Conservation (phyloP, 768 basidiomycete genomes). For the Suillus plorans region DNA sequence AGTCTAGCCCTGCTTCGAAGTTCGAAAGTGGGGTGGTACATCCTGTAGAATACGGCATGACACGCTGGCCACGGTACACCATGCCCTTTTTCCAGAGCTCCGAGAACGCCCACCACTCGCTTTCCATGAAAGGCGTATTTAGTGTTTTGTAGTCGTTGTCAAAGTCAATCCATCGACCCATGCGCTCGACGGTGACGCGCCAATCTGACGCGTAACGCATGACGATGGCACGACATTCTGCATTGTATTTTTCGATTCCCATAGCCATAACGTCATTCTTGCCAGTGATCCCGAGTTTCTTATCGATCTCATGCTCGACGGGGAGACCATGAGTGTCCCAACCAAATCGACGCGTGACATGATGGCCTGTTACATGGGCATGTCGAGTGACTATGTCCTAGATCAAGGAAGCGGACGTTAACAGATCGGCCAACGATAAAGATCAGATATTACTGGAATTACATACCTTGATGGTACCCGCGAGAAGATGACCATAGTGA, state of each 20-base stretch:
- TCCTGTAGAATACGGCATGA: constrained; percentile 98
- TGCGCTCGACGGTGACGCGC: constrained; percentile 92
- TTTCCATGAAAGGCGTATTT: constrained; percentile 93
- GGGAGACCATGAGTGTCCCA: constrained; percentile 99
- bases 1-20: constrained; percentile 93
- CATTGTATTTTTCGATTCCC: constrained; percentile 98
- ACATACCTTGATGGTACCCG: constrained; percentile 88
- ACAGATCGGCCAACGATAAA: constrained; percentile 8
- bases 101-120: constrained; percentile 98
- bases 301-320: constrained; percentile 99
- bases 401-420: constrained; percentile 2
- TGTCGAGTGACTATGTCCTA: constrained; percentile 98
- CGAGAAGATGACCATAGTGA: constrained; percentile 92
- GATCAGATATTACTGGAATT: neutral
- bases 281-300: constrained; percentile 87
- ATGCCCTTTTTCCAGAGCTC: constrained; percentile 90
- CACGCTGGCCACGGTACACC: constrained; percentile 90
- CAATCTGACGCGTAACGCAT: constrained; percentile 97
- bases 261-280: constrained; percentile 92
- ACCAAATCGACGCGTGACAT: constrained; percentile 92
- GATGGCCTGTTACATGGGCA: constrained; percentile 88
- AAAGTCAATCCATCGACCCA: constrained; percentile 99
- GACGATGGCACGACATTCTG: constrained; percentile 92
- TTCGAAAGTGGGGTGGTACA: constrained; percentile 96
- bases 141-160: constrained; percentile 99